Evolutionary conservation across 768 basidiomycete species (phyloP).

Genomic region (Tulasnella sp.): DNA sequence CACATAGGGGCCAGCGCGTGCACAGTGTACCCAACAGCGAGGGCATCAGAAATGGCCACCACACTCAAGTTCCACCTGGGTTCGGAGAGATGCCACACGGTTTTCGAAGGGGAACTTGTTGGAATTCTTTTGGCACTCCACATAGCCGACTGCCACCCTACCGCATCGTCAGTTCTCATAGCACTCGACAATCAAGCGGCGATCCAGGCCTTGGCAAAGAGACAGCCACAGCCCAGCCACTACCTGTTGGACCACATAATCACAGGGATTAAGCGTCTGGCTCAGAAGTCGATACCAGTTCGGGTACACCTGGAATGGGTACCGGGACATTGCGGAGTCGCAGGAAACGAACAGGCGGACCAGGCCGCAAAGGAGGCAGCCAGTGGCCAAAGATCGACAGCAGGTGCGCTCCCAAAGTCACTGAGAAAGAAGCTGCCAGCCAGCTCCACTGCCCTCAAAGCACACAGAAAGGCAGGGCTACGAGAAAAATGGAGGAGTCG

Average conservation of each 20-base stretch:
- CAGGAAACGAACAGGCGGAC: slow-evolving; percentile 16
- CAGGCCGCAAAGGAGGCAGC: slow-evolving; percentile 2
- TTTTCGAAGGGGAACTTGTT: slow-evolving; percentile 3
- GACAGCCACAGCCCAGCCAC: background rate
- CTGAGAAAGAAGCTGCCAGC: background rate
- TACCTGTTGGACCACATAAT: slow-evolving; percentile 11
- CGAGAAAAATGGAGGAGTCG: background rate
- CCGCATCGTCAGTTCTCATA: background rate
- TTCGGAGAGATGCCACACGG: background rate
- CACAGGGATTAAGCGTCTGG: background rate
- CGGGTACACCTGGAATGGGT: slow-evolving; percentile 7
- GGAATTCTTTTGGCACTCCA: slow-evolving; percentile 5
- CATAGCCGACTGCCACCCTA: background rate
- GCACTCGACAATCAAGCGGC: slow-evolving; percentile 16
- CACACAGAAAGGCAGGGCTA: background rate
- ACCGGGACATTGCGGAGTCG: slow-evolving; percentile 6
- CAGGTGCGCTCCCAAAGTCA: background rate
- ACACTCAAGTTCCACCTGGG: background rate
- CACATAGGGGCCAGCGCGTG: background rate
- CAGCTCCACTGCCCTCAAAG: background rate
- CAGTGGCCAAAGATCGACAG: background rate
- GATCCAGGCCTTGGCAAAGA: background rate
- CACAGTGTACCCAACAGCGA: no score
- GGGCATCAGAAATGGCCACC: background rate
- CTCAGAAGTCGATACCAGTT: background rate